phyloP scores from a whole-genome alignment of 305 asterid genomes.

The Fraxinus platypoda region DNA sequence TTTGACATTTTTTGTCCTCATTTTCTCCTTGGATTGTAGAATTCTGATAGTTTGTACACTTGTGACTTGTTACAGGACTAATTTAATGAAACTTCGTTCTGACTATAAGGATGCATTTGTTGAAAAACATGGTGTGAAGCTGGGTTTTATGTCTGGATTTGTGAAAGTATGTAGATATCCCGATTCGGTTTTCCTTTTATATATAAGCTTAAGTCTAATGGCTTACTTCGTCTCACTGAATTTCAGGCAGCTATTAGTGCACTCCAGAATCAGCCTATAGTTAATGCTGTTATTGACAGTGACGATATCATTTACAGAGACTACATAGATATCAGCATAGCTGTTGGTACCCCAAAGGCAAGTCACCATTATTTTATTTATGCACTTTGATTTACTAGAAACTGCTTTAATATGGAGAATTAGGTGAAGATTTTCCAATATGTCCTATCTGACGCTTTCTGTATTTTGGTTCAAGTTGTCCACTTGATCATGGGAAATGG shows the following conservation, averaged over 20 bases:
- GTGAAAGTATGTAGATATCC: slow-evolving; percentile 57
- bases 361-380: slow-evolving; percentile 14
- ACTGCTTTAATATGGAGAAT: too few relatives aligned
- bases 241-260: slow-evolving; percentile 96
- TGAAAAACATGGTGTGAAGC: slow-evolving; percentile 96
- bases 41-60: slow-evolving; percentile 15
- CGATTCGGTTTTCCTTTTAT: slow-evolving; percentile 1
- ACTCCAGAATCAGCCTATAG: slow-evolving; percentile 84
- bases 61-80: slow-evolving; percentile 61
- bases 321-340: slow-evolving; percentile 90
- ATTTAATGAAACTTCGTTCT: slow-evolving; percentile 95
- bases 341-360: slow-evolving; percentile 98
- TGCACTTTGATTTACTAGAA: slow-evolving; percentile 6
- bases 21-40: background rate
- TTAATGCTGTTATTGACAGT: slow-evolving; percentile 98
- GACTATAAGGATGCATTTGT: slow-evolving; percentile 91
- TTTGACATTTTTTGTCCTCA: background rate
- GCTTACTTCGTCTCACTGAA: slow-evolving; percentile 11
- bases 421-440: background rate
- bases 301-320: slow-evolving; percentile 97
- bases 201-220: slow-evolving; percentile 5
- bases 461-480: slow-evolving; percentile 1
- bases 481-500: background rate
- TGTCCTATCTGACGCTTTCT: background rate
- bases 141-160: slow-evolving; percentile 96